These are phyloP conservation scores for Flaveria ramosissima DNA, from an alignment of 129 eudicot species.

Conservation along the genomic window DNA sequence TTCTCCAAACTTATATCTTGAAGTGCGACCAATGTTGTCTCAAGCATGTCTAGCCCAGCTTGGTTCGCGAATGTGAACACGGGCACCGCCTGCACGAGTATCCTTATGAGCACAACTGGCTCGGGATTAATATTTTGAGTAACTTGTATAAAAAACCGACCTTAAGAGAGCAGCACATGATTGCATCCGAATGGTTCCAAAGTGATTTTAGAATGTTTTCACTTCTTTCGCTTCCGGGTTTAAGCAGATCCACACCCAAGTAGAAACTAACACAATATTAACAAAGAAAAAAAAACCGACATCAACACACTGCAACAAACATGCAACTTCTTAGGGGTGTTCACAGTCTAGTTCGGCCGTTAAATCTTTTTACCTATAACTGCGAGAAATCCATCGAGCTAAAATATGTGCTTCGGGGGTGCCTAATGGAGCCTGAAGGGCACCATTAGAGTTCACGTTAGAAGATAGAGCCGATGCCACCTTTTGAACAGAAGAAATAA, in stretches of 20 bases:
- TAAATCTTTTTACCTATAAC: constrained; percentile 59
- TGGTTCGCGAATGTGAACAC: constrained; percentile 92
- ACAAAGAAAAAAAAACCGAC: not conserved
- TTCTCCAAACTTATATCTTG: constrained; percentile 87
- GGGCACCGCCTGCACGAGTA: constrained; percentile 58
- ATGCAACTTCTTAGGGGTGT: not conserved
- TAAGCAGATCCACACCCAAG: constrained; percentile 81
- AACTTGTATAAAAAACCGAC: constrained; percentile 30
- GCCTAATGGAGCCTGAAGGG: constrained; percentile 69
- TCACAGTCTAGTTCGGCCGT: not conserved
- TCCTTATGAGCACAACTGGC: not conserved
- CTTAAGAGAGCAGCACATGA: constrained; percentile 92
- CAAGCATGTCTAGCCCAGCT: constrained; percentile 97
- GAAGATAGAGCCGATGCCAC: constrained; percentile 92
- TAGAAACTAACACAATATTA: constrained; percentile 45
- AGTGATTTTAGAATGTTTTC: constrained; percentile 65
- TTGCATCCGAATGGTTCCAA: constrained; percentile 90
- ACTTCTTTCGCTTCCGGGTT: constrained; percentile 44
- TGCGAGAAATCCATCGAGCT: constrained; percentile 85
- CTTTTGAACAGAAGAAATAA: constrained; percentile 87
- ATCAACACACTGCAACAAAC: not conserved
- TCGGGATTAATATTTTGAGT: not conserved
- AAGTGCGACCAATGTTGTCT: constrained; percentile 90
- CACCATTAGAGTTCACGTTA: constrained; percentile 46
- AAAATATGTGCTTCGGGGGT: constrained; percentile 84